Evolutionary conservation across 805 yeast genomes (phyloP), one percentile per base, ranked within the genome.

Genomic region (Myxozyma sirexii): DNA sequence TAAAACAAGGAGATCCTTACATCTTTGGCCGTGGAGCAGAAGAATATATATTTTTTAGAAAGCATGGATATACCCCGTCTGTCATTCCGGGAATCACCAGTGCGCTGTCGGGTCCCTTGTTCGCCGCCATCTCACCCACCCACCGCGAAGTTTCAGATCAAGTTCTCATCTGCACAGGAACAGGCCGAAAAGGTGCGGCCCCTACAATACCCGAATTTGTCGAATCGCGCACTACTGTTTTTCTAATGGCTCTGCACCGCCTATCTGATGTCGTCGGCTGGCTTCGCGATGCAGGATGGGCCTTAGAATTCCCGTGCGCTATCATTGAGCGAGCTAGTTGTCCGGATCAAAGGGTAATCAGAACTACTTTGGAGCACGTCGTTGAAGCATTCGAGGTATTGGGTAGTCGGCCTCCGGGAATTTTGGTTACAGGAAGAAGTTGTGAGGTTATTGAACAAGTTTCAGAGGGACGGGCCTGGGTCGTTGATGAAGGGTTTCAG

Each of bases 11-110:
- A 35, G 98, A 93, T 72, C 98, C 98, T 8, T 93, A 90, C 73
- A 88, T 93, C 33, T 93, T 90, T 72, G 98, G 98, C 2, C 83
- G 98, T 64, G 98, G 98, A 45, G 97, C 97, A 42, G 98, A 93
- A 75, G 98, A 93, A 70, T 89, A 73, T 71, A 68, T 82, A 8
- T 92, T 78, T 71, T 93, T 93, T 73, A 69, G 79, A 29, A 68
- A 77, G 23, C 81, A 86, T 67, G 97, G 96, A 0, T 90, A 69
- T 67, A 77, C 72, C 19, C 96, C 97, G 15, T 67, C 72, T 4
- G 97, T 93, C 1, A 70, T 93, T 10, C 93, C 97, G 0, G 98
- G 98, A 1, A 79, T 93, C 54, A 85, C 96, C 4, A 89, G 97
- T 2, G 96, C 97, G 0, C 78, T 93, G 48, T 88, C 96, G 0